Conservation (phyloP, 2,329 filamentous ascomycete species). For the Didymella keratinophila region DNA sequence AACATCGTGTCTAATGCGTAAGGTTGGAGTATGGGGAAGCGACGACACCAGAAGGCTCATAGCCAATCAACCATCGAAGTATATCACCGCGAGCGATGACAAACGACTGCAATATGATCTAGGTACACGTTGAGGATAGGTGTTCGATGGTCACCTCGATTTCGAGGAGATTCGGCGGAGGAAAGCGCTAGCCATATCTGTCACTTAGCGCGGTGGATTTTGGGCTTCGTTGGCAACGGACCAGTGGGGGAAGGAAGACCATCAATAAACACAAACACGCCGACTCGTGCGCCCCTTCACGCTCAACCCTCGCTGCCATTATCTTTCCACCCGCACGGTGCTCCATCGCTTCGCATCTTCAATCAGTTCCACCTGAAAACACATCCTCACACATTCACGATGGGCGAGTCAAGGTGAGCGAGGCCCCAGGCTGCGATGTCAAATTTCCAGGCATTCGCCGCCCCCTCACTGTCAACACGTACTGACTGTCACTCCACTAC, state of each 20-base stretch:
- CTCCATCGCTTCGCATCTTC: constrained; percentile 12
- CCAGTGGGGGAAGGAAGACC: constrained; percentile 18
- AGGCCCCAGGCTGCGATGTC: constrained; percentile 24
- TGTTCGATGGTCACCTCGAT: background rate
- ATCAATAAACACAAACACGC: constrained; percentile 41
- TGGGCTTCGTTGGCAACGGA: constrained; percentile 21
- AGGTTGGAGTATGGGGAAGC: background rate
- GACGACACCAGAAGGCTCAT: too few relatives aligned
- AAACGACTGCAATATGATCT: background rate
- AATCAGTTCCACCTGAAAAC: constrained; percentile 8
- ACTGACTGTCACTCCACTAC: constrained; percentile 29
- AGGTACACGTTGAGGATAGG: background rate
- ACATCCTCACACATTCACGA: constrained; percentile 45
- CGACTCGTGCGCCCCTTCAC: constrained; percentile 19
- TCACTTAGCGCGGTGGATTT: constrained; percentile 32
- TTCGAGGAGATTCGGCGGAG: constrained; percentile 1
- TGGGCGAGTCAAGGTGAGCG: constrained; percentile 70
- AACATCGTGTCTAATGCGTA: background rate
- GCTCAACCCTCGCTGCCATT: constrained; percentile 10
- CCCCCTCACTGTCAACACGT: constrained; percentile 27
- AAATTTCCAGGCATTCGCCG: constrained; percentile 29
- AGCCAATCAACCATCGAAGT: background rate
- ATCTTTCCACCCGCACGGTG: constrained; percentile 13
- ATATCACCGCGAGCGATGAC: background rate
- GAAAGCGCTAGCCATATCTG: background rate